Conservation (phyloP, 1,284 basidiomycete species). For the Takashimella tepidaria region DNA sequence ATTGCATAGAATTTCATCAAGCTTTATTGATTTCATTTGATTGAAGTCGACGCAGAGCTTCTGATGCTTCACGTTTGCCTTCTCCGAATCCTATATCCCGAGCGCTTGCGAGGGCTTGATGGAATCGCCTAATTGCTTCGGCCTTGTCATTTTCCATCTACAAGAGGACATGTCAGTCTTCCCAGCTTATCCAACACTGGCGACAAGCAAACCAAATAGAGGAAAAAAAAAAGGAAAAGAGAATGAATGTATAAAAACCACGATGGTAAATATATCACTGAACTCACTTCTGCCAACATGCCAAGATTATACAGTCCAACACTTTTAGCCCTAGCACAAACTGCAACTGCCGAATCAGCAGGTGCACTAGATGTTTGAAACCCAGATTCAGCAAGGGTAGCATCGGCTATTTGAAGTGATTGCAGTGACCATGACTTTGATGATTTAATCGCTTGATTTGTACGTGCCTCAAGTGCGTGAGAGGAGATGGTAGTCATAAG, state of each 20-base stretch:
- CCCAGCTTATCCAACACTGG: too few species aligned
- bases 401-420: slow-evolving; percentile 38
- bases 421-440: slow-evolving; percentile 42
- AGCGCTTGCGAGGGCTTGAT: slow-evolving; percentile 24
- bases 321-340: slow-evolving; percentile 35
- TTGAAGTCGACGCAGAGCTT: slow-evolving; percentile 34
- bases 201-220: too few species aligned
- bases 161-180: background rate
- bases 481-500: slow-evolving; percentile 47
- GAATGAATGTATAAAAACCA: too few species aligned
- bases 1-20: too few species aligned
- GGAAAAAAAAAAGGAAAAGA: too few species aligned
- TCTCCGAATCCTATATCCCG: slow-evolving; percentile 36
- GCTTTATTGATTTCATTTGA: too few species aligned
- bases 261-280: too few species aligned
- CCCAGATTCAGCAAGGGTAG: slow-evolving; percentile 12
- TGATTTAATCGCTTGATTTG: slow-evolving; percentile 32
- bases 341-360: slow-evolving; percentile 17
- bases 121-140: slow-evolving; percentile 30
- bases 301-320: slow-evolving; percentile 45
- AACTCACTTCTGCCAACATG: slow-evolving; percentile 44
- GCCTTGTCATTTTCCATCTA: slow-evolving; percentile 37
- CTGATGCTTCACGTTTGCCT: slow-evolving; percentile 37
- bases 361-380: background rate
- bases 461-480: slow-evolving; percentile 36